phyloP scores from a whole-genome alignment of 805 yeast genomes.

The Wickerhamiella cacticola region DNA sequence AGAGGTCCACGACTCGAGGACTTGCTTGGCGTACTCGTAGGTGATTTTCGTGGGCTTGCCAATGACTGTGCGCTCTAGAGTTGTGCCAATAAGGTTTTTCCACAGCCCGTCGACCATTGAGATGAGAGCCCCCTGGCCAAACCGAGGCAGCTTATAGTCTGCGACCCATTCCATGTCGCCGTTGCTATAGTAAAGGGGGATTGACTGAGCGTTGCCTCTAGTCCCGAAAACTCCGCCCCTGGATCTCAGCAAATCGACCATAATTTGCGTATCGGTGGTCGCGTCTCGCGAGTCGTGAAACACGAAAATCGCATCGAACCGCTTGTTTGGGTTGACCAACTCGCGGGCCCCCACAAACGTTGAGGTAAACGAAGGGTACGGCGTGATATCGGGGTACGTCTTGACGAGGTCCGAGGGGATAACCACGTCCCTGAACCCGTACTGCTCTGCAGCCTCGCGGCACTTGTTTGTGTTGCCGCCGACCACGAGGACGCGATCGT shows the following conservation, averaged over 20 bases:
- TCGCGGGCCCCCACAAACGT: constrained; percentile 48
- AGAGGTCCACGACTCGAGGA: constrained; percentile 52
- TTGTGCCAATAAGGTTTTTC: constrained; percentile 73
- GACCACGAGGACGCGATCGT: constrained; percentile 67
- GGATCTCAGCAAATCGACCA: constrained; percentile 64
- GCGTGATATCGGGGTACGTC: constrained; percentile 78
- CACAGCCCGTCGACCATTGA: constrained; percentile 76
- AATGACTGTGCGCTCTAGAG: constrained; percentile 65
- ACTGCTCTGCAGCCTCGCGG: constrained; percentile 67
- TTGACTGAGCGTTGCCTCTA: constrained; percentile 38
- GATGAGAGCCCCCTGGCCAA: constrained; percentile 92
- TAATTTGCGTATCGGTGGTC: constrained; percentile 84
- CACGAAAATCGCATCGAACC: constrained; percentile 71
- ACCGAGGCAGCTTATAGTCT: constrained; percentile 65
- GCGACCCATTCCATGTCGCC: constrained; percentile 93
- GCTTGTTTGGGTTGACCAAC: constrained; percentile 46
- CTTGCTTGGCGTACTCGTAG: constrained; percentile 69
- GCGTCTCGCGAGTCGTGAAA: constrained; percentile 82
- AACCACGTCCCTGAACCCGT: constrained; percentile 74
- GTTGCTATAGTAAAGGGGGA: constrained; percentile 70
- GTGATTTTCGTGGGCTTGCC: constrained; percentile 88
- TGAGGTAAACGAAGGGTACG: constrained; percentile 66
- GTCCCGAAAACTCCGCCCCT: constrained; percentile 80
- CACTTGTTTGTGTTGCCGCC: constrained; percentile 89
- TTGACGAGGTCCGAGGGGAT: constrained; percentile 73